Percentiles rank a stretch among this genome's conserved stretches.
Conservation (phyloP, 179 eudicot genomes). For the Corrigiola litoralis region DNA sequence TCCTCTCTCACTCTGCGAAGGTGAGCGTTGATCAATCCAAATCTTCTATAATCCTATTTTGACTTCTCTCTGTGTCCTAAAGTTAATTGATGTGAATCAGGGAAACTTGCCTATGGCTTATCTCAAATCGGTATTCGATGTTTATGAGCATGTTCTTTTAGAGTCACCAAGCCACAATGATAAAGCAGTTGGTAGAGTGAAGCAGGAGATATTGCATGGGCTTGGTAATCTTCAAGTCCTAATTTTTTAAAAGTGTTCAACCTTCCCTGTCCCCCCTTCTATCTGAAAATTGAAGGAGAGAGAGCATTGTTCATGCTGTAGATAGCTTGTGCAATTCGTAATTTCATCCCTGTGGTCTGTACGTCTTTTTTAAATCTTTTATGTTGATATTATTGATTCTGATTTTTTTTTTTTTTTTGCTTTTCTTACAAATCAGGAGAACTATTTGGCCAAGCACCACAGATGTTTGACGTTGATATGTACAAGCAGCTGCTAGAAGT, state of each 20-base stretch:
- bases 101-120: conserved; percentile 82
- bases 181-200: conserved; percentile 58
- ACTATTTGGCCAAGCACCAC: conserved; percentile 72
- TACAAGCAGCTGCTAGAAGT: conserved; percentile 62
- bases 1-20: conserved; percentile 84
- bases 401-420: conserved; percentile 15
- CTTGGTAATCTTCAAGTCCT: conserved; percentile 56
- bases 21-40: conserved; percentile 29
- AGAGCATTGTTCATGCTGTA: background rate
- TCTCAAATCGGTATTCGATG: conserved; percentile 79
- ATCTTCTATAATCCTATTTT: background rate
- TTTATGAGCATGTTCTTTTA: conserved; percentile 67
- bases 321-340: background rate
- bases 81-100: conserved; percentile 40
- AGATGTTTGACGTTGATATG: conserved; percentile 78
- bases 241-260: background rate
- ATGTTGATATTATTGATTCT: background rate
- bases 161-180: conserved; percentile 43
- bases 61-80: background rate
- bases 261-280: background rate
- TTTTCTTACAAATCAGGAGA: conserved; percentile 55
- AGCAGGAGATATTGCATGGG: conserved; percentile 91
- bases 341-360: background rate
- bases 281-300: no score
- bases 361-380: background rate